Percentiles rank a stretch among this genome's conserved stretches.
Conservation (phyloP, 805 yeast genomes). For the baker's yeast (Saccharomyces cerevisiae) region DNA sequence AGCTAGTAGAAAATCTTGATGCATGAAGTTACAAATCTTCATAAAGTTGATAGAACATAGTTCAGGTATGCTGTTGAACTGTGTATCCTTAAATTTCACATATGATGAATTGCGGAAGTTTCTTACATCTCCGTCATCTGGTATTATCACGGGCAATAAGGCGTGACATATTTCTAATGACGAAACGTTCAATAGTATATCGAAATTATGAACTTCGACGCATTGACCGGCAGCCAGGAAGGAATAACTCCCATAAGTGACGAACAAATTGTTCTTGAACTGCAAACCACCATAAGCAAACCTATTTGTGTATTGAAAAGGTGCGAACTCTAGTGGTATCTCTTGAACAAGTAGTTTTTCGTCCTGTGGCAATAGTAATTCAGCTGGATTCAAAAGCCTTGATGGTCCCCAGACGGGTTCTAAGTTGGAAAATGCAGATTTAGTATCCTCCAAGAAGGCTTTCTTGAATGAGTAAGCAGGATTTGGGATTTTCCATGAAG, state of each 20-base stretch:
- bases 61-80: background rate
- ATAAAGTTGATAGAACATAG: conserved; percentile 40
- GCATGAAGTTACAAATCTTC: conserved; percentile 32
- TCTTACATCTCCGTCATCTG: background rate
- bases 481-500: background rate
- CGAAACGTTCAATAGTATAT: background rate
- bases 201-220: conserved; percentile 9
- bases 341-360: conserved; percentile 14
- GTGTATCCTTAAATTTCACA: background rate
- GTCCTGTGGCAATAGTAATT: conserved; percentile 13
- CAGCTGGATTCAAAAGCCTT: conserved; percentile 15
- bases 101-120: background rate
- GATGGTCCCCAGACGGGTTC: conserved; percentile 21
- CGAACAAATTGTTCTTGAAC: conserved; percentile 9
- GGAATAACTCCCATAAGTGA: conserved; percentile 6
- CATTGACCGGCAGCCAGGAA: conserved; percentile 6
- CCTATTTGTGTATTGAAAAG: background rate
- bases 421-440: conserved; percentile 1
- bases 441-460: background rate
- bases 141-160: conserved; percentile 1
- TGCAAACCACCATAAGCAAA: background rate
- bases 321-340: background rate
- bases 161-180: background rate
- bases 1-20: conserved; percentile 37
- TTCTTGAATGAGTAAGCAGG: background rate